Evolutionary conservation across 345 rosid species (phyloP).

Genomic region (Citrus cavaleriei): DNA sequence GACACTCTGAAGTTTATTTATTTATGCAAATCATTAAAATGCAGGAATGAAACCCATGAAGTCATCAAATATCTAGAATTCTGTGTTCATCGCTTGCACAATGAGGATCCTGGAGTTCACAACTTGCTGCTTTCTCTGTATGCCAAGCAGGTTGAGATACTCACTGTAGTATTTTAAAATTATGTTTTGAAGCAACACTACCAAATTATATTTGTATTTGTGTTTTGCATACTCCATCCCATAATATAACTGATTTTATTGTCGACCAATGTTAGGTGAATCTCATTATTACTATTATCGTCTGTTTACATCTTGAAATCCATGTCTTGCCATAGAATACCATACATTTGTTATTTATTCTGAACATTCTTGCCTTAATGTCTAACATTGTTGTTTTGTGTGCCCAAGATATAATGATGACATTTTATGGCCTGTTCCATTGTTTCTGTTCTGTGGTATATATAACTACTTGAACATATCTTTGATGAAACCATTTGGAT

Average conservation of each 20-base stretch:
- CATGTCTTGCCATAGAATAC: neutral
- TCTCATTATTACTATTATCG: neutral
- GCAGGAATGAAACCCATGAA: constrained; percentile 99
- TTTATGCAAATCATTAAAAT: constrained; percentile 12
- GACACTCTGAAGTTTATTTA: neutral
- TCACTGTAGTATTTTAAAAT: neutral
- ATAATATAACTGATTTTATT: neutral
- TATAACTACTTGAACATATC: neutral
- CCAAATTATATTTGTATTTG: neutral
- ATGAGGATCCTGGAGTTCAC: constrained; percentile 98
- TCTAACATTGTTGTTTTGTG: neutral
- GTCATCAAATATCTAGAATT: constrained; percentile 93
- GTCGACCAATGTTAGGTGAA: neutral
- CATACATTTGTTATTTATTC: neutral
- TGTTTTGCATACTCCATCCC: neutral
- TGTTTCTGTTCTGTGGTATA: neutral
- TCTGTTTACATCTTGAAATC: neutral
- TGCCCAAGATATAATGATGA: neutral
- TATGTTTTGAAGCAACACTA: neutral
- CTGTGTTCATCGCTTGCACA: constrained; percentile 82
- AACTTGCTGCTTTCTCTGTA: constrained; percentile 90
- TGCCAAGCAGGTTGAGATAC: constrained; percentile 83
- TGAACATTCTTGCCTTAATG: neutral
- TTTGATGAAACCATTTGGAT: neutral
- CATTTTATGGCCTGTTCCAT: neutral